Evolutionary conservation across 139 green algal species (phyloP).

Genomic region (Pseudopediastrum boryanum): DNA sequence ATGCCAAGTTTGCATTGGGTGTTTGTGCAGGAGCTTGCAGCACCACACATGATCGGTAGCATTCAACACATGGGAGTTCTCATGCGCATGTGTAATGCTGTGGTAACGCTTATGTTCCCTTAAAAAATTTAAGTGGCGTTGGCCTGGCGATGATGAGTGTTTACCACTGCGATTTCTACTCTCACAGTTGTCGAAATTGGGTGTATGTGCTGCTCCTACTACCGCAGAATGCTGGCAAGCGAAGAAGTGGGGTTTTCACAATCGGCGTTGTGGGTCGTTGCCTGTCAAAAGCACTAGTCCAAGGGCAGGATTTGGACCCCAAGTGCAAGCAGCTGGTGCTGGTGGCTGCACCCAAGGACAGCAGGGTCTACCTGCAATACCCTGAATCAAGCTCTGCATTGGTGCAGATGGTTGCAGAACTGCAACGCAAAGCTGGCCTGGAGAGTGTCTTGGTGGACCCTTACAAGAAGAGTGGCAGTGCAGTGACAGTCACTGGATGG

Average conservation of each 20-base stretch:
- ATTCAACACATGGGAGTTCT: too few species aligned
- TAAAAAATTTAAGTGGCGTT: too few species aligned
- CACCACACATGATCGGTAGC: too few species aligned
- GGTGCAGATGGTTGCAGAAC: constrained; percentile 51
- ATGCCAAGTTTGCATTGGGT: too few species aligned
- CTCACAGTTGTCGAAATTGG: too few species aligned
- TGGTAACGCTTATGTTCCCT: too few species aligned
- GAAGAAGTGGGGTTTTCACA: constrained; percentile 59
- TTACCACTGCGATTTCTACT: too few species aligned
- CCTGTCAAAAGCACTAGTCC: constrained; percentile 71
- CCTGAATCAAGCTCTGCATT: constrained; percentile 48
- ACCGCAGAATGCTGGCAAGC: constrained; percentile 38
- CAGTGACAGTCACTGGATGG: constrained; percentile 77
- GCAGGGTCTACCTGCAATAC: constrained; percentile 49
- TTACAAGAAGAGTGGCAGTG: constrained; percentile 44
- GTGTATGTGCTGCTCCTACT: background rate
- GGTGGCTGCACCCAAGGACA: constrained; percentile 74
- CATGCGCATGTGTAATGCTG: too few species aligned
- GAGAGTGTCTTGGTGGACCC: constrained; percentile 60
- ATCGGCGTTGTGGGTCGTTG: constrained; percentile 80
- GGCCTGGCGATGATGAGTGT: too few species aligned
- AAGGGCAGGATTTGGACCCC: constrained; percentile 41
- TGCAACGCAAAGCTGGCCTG: constrained; percentile 42
- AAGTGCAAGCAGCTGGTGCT: constrained; percentile 72
- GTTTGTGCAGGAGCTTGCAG: too few species aligned